phyloP scores from a whole-genome alignment of 2,329 filamentous ascomycete species.

The Nothopassalora personata region DNA sequence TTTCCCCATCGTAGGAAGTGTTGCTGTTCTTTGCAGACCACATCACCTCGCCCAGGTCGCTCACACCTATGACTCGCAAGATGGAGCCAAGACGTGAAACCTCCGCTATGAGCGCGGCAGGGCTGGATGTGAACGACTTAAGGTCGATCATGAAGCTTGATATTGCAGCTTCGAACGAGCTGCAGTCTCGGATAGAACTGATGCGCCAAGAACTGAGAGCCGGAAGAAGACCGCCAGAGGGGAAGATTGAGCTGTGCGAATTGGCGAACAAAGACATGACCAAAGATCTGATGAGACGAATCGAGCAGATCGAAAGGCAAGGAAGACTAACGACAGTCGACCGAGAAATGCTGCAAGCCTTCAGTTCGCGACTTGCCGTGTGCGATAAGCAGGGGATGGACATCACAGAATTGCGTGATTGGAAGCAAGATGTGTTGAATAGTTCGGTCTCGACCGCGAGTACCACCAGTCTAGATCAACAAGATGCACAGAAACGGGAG shows the following conservation, averaged over 20 bases:
- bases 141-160: conserved; percentile 19
- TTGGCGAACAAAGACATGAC: conserved; percentile 21
- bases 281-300: conserved; percentile 19
- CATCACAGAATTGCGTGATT: conserved; percentile 19
- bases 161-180: conserved; percentile 17
- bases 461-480: background rate
- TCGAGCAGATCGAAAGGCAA: conserved; percentile 23
- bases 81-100: conserved; percentile 2
- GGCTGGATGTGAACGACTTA: conserved; percentile 16
- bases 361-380: conserved; percentile 20
- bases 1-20: background rate
- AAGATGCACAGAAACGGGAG: conserved; percentile 7
- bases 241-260: conserved; percentile 15
- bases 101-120: conserved; percentile 12
- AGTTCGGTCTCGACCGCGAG: no score
- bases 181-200: conserved; percentile 19
- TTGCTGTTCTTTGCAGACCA: background rate
- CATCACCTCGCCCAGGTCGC: background rate
- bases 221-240: conserved; percentile 11
- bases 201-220: conserved; percentile 15
- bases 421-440: conserved; percentile 12
- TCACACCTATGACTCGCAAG: background rate
- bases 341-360: conserved; percentile 22
- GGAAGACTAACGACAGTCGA: conserved; percentile 15
- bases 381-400: conserved; percentile 22